Conservation (phyloP, 73 alveolate species). For the Paraurostyla sp. region DNA sequence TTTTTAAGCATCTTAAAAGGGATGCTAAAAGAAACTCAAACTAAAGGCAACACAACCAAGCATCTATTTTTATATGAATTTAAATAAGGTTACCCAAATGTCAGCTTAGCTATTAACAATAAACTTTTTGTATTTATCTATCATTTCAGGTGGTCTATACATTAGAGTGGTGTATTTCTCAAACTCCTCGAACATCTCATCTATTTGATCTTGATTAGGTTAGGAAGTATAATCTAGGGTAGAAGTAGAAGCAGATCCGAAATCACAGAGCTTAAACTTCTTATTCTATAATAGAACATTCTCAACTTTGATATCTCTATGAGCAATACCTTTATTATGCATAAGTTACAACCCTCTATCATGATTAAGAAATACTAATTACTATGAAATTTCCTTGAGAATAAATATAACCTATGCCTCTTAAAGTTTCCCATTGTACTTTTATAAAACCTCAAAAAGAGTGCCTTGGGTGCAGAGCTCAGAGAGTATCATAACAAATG, state of each 20-base stretch:
- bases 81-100: slow-evolving; percentile 84
- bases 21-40: slow-evolving; percentile 92
- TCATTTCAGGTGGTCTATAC: slow-evolving; percentile 99
- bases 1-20: slow-evolving; percentile 95
- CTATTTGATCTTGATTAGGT: slow-evolving; percentile 72
- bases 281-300: slow-evolving; percentile 88
- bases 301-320: slow-evolving; percentile 97
- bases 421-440: slow-evolving; percentile 75
- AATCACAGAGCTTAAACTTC: slow-evolving; percentile 96
- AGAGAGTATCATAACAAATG: slow-evolving; percentile 63
- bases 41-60: slow-evolving; percentile 92
- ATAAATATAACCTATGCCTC: slow-evolving; percentile 79
- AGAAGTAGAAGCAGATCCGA: slow-evolving; percentile 92
- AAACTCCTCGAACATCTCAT: slow-evolving; percentile 85
- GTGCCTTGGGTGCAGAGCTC: slow-evolving; percentile 93
- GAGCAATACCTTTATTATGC: slow-evolving; percentile 92
- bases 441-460: slow-evolving; percentile 81
- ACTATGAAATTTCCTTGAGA: slow-evolving; percentile 68
- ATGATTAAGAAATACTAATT: not conserved
- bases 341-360: slow-evolving; percentile 48
- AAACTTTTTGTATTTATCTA: slow-evolving; percentile 83
- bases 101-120: slow-evolving; percentile 92
- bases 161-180: slow-evolving; percentile 96
- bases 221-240: slow-evolving; percentile 72
- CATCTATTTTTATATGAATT: slow-evolving; percentile 26